Evolutionary conservation across 2,329 filamentous ascomycete genomes (phyloP).

Genomic region (Fusarium nelsonii): DNA sequence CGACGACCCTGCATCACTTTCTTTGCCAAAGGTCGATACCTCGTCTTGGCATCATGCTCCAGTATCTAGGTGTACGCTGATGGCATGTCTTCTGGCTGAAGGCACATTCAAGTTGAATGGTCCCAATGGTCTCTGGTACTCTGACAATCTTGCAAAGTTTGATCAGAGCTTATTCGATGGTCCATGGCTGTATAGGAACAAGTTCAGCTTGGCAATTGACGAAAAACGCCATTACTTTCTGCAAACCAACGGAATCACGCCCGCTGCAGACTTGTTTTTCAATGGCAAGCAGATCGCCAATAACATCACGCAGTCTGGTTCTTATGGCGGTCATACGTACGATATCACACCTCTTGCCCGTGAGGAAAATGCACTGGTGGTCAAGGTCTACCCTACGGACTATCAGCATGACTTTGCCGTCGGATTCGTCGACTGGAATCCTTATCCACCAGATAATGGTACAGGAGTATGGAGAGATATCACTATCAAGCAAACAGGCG

Average conservation of each 20-base stretch:
- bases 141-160: not conserved
- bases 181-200: not conserved
- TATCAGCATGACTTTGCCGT: not conserved
- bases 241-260: constrained; percentile 2
- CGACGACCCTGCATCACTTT: not conserved
- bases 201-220: not conserved
- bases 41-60: constrained; percentile 3
- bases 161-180: not conserved
- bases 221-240: not conserved
- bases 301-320: constrained; percentile 1
- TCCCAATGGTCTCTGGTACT: not conserved
- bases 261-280: constrained; percentile 2
- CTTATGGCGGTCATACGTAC: not conserved
- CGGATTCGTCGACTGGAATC: constrained; percentile 6
- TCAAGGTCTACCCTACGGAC: not conserved
- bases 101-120: not conserved
- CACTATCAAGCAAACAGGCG: not conserved
- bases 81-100: not conserved
- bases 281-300: constrained; percentile 1
- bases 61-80: not conserved
- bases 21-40: not conserved
- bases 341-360: not conserved
- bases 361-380: not conserved
- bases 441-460: not conserved
- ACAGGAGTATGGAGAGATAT: not conserved